Percentiles rank a stretch among this genome's conserved stretches.
Evolutionary conservation across 805 yeast genomes (phyloP).

Genomic region (Metschnikowia hibisci): DNA sequence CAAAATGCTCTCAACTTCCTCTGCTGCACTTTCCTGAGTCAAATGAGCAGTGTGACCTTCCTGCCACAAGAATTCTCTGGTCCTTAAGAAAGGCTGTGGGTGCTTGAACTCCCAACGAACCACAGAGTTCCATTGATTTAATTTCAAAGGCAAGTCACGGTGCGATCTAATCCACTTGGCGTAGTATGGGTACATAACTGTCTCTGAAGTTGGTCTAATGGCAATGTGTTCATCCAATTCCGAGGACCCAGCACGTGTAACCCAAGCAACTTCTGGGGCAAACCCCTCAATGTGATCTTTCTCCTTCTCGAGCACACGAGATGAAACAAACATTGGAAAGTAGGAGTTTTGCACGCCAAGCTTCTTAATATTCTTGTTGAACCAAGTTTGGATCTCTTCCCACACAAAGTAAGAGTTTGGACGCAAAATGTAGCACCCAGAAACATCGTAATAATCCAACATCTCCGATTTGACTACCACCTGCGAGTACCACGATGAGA

Average conservation of each 20-base stretch:
- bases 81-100: constrained; percentile 98
- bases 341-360: constrained; percentile 93
- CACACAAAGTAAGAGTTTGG: constrained; percentile 93
- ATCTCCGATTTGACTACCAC: constrained; percentile 94
- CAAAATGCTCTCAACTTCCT: constrained; percentile 82
- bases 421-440: constrained; percentile 97
- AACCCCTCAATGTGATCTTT: constrained; percentile 98
- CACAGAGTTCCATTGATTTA: constrained; percentile 99
- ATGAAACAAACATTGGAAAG: constrained; percentile 98
- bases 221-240: constrained; percentile 98
- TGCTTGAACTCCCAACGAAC: constrained; percentile 99
- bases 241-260: constrained; percentile 89
- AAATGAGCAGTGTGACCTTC: constrained; percentile 99
- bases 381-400: constrained; percentile 91
- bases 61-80: constrained; percentile 99
- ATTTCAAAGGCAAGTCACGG: constrained; percentile 92
- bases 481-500: constrained; percentile 97
- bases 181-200: constrained; percentile 99
- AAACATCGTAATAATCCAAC: constrained; percentile 97
- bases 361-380: constrained; percentile 73
- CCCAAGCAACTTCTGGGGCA: constrained; percentile 99
- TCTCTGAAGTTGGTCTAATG: constrained; percentile 98
- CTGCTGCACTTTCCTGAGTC: constrained; percentile 72
- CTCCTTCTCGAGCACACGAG: constrained; percentile 90
- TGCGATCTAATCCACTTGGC: constrained; percentile 98